Base-by-base conservation (phyloP, 345 rosid genomes). In the Arabidopsis suecica region DNA sequence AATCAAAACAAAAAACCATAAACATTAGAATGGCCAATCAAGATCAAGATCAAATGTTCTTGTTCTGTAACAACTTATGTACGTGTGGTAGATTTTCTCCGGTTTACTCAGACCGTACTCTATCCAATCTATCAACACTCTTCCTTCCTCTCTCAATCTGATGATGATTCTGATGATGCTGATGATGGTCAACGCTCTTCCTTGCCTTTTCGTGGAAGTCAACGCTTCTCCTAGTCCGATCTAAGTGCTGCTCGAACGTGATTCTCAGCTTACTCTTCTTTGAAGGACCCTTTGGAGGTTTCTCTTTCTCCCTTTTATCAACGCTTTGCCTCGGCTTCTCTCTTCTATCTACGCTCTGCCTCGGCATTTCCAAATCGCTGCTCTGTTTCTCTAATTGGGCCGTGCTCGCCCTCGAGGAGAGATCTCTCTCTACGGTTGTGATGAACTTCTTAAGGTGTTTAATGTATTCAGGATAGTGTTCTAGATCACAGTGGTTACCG, bases 401-500 rank as follows among this genome's bases (percentile, higher is more conserved):
- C 57, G 84, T 83, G 83, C 74, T 76, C 36, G 18, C 28, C 76
- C 95, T 86, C 61, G 85, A 88, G 2, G 90, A 89, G 14, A 93
- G 82, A 61, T 91, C 84, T 80, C 85, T 95, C 85, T 92, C 96
- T 2, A 95, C 90, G 2, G 99, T 86, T n/a, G 86, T 72, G 56
- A 92, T 80, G 59, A 95, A 95, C 82, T 92, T 95, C 91, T 90
- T 90, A 13, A 95, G 93, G 83, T 95, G 99, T 80, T 88, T 88
- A 72, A 92, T 85, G 70, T 87, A 95, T 76, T 92, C 88, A 4
- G 98, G 99, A 60, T 76, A 90, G 56, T 80, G 87, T 84, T 95
- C 99, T 56, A 95, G 78, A 74, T 95, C 88, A 58, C 98, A 88
- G 69, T 95, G 99, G 82, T 85, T 92, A 38, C 98, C 99, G 16